A percentile compares a stretch with the other conserved stretches of the same genome.
phyloP scores from a whole-genome alignment of 1,139 yeast genomes.

The Scheffersomyces stambukii region DNA sequence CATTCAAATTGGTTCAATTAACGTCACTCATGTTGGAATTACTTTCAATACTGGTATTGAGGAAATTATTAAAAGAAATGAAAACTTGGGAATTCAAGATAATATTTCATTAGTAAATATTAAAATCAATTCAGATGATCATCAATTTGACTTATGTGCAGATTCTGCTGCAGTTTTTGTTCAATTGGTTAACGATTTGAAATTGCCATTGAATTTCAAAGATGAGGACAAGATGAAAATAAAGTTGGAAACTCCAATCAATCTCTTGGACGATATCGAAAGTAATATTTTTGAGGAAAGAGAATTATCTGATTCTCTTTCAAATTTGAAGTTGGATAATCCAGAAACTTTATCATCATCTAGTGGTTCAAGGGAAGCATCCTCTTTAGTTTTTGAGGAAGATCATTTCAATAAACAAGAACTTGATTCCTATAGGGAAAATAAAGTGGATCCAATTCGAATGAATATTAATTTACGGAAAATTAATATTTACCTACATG shows the following conservation, averaged over 20 bases:
- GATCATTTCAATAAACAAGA: slow-evolving; percentile 10
- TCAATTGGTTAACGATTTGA: slow-evolving; percentile 68
- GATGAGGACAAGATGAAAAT: slow-evolving; percentile 55
- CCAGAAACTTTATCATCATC: slow-evolving; percentile 4
- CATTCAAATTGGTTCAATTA: slow-evolving; percentile 41
- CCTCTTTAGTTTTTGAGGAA: slow-evolving; percentile 9
- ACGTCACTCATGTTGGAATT: slow-evolving; percentile 38
- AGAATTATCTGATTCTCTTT: slow-evolving; percentile 8
- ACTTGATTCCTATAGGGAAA: too few relatives aligned
- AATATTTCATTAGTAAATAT: slow-evolving; percentile 33
- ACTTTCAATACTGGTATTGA: slow-evolving; percentile 28
- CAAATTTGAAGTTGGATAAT: slow-evolving; percentile 9
- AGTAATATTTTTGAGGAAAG: slow-evolving; percentile 11
- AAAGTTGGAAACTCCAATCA: slow-evolving; percentile 28
- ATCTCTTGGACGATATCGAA: slow-evolving; percentile 49
- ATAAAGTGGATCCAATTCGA: slow-evolving; percentile 27
- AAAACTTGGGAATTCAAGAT: slow-evolving; percentile 17
- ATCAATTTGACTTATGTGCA: slow-evolving; percentile 66
- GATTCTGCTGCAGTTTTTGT: slow-evolving; percentile 74
- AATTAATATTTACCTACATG: slow-evolving; percentile 57
- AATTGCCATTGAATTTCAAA: slow-evolving; percentile 56
- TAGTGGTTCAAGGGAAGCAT: slow-evolving; percentile 7
- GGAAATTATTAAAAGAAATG: slow-evolving; percentile 16
- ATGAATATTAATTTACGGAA: slow-evolving; percentile 34
- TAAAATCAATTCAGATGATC: slow-evolving; percentile 45